Conservation (phyloP, 208 protist genomes). For the Tritrichomonas foetus region DNA sequence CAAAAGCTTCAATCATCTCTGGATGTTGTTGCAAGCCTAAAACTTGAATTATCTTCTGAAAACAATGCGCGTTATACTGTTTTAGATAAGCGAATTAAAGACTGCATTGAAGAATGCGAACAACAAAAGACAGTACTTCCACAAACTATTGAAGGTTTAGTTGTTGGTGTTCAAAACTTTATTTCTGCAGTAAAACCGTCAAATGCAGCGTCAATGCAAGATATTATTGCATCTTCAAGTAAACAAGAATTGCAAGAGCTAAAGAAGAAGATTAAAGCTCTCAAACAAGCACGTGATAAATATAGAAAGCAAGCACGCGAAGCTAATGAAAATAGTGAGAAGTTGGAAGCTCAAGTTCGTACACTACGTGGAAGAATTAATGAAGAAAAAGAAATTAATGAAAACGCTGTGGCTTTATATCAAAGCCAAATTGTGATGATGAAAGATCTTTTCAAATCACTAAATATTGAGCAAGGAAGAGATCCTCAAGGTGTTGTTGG, state of each 20-base stretch:
- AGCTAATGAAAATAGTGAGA: neutral
- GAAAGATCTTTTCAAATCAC: neutral
- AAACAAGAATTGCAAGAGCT: too few species aligned
- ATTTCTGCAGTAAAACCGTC: neutral
- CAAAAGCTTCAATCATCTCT: slow-evolving; percentile 1
- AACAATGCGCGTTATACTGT: neutral
- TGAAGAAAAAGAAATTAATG: neutral
- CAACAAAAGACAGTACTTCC: neutral
- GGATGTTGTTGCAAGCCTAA: neutral
- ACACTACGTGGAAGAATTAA: neutral
- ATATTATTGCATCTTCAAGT: too few species aligned
- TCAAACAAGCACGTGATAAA: neutral
- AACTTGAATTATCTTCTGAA: neutral
- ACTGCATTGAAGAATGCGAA: neutral
- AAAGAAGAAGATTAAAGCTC: too few species aligned
- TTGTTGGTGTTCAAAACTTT: neutral
- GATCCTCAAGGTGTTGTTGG: too few species aligned
- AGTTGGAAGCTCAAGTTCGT: neutral
- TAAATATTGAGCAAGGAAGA: neutral
- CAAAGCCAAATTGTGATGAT: neutral
- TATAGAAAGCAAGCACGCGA: neutral
- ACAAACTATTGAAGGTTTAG: neutral
- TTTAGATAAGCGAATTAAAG: neutral
- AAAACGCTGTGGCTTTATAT: neutral
- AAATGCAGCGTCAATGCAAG: too few species aligned